Base-by-base conservation (phyloP, 805 yeast species). In the Metschnikowia anglica region DNA sequence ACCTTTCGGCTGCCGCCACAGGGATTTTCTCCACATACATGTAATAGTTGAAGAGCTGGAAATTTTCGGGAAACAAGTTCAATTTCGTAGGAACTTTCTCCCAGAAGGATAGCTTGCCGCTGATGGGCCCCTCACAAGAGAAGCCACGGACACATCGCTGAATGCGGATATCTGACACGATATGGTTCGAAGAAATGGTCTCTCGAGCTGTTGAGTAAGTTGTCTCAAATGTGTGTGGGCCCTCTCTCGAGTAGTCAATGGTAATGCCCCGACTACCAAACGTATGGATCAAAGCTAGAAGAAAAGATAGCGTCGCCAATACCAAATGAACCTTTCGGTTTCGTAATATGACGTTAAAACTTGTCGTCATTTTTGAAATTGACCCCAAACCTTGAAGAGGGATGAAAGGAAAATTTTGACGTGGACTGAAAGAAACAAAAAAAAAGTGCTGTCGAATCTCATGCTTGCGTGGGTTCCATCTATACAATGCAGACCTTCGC, bases 111-210 rank as follows among this genome's bases (percentile, higher is more conserved):
- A 23, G 37, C 21, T 37, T 19, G 37, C 18, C 29, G 12, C 26
- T 34, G 3, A 10, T 15, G 2, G 53, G 51, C 4, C 20, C 37
- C 9, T 20, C 26, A 24, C 56, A 52, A 8, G 44, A 17, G 21
- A 52, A 52, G 11, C 56, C 56, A 7, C 51, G 51, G 6, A 51
- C 16, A 31, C 56, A 52, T 9, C 41, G 39, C 13, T 24, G 40
- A 26, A 52, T 41, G 11, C 43, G 34, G 27, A 52, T 44, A 24
- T 52, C 54, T 2, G 53, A 29, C 12, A 52, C 55, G 16, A 47
- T 43, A 19, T 15, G n/a, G 15, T 47, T 40, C 1, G 32, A 8
- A 5, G 41, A 23, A n/a, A 51, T 40, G 13, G 36, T 47, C n/a
- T 49, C 53, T 40, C 33, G 44, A n/a, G 44, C 41, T 3, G 55